Evolutionary conservation across 305 asterid species (phyloP).

Genomic region (Fraxinus paxiana): DNA sequence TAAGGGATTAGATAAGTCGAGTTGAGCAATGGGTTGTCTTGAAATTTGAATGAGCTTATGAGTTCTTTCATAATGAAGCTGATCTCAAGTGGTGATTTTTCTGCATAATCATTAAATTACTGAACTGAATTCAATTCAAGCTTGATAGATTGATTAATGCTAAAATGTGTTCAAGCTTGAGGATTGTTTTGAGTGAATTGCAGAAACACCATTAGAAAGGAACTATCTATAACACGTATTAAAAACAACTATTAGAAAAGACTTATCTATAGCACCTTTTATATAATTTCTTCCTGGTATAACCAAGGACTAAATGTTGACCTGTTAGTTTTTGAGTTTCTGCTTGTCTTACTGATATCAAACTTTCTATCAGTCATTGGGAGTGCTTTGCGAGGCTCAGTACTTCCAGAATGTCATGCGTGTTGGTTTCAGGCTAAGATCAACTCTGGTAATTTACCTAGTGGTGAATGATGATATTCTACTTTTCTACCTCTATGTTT

Average conservation of each 20-base stretch:
- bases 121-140: neutral
- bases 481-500: neutral
- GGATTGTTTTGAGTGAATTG: neutral
- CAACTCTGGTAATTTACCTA: constrained; percentile 72
- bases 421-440: constrained; percentile 83
- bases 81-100: neutral
- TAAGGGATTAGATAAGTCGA: neutral
- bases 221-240: neutral
- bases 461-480: neutral
- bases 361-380: constrained; percentile 58
- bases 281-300: neutral
- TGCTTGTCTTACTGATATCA: constrained; percentile 18
- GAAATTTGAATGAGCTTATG: neutral
- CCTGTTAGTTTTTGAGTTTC: constrained; percentile 5
- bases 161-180: neutral
- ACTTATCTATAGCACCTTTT: neutral
- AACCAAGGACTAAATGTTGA: constrained; percentile 17
- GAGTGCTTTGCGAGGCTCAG: constrained; percentile 92
- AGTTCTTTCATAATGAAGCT: neutral
- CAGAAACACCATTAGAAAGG: neutral
- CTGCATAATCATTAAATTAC: neutral
- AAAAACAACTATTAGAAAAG: neutral
- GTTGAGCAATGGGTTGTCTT: neutral
- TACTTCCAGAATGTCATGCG: constrained; percentile 98
- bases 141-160: neutral